Base-by-base conservation (phyloP, 345 rosid genomes). In the Erucastrum elatum region DNA sequence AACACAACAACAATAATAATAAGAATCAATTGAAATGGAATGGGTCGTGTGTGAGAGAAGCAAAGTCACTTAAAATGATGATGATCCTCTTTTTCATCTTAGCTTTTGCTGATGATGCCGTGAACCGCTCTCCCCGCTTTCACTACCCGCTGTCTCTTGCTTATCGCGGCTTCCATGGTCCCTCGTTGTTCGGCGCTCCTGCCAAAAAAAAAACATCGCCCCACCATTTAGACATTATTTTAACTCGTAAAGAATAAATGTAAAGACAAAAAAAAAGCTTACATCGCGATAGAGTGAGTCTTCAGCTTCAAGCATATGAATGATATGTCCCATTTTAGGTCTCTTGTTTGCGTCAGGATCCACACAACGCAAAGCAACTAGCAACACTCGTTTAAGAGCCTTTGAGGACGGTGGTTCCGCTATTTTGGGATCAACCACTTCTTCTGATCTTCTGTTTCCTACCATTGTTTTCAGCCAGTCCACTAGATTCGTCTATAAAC, bases 381-480 rank as follows among this genome's bases (percentile, higher is more conserved):
- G 91, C 80, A 94, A 87, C 63, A 83, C 87, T 72, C 93, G 85
- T 83, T 92, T 92, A 71, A 92, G 73, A 41, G 92, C 91, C 83
- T 90, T 92, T 29, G 88, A 84, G 37, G 82, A 60, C 64, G 97
- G 97, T 82, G 87, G 89, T 83, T 92, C 93, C 0, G 87, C 90
- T 74, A 92, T 68, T 75, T 87, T 94, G 1, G 98, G 98, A 81
- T 94, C 98, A 73, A 94, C 80, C 1, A 90, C 92, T 68, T 90
- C 91, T 80, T 92, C 98, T 3, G 93, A 82, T 74, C 86, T 88
- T 88, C 94, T 79, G 78, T 87, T 84, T 6, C 87, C 81, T 13
- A 94, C 94, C 96, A 92, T 88, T 81, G 84, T 86, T 85, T 92
- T 94, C 55, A 94, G 86, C 98, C 96, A 94, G n/a, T 92, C 94